Base-by-base conservation (phyloP, 2,329 filamentous ascomycete genomes). In the Fusarium virguliforme region DNA sequence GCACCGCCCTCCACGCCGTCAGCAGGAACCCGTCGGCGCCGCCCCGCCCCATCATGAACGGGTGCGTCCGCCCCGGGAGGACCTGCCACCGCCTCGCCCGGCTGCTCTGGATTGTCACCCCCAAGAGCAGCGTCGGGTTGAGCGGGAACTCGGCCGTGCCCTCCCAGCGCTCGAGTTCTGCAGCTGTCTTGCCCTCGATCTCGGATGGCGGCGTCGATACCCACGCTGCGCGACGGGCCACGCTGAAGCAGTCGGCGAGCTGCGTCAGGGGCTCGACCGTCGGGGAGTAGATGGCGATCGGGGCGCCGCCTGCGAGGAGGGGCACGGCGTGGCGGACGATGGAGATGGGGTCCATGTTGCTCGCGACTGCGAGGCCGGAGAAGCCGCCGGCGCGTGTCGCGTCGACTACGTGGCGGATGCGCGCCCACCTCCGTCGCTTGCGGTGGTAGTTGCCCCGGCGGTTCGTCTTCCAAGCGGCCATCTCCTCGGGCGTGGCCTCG, bases 21-120 rank as follows among this genome's bases (percentile, higher is more conserved):
- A 98, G 94, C 4, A 99, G 79, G 79, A 94, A 99, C 0, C 96
- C 96, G 77, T 98, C 95, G 0, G 94, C 90, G 1, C 95, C 95
- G 22, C 96, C 96, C 41, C 89, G 88, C 38, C 90, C 90, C 65
- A 93, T 97, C 96, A 99, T 99, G 61, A 97, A 81, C 7, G 96
- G 96, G 83, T 99, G 96, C 58, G 96, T 98, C 60, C 96, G 85
- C 1, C 94, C 93, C 0, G 96, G 96, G 51, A 99, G 81, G 2
- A 98, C 95, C 83, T 99, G 96, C 93, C 94, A 98, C 59, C 89
- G 86, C 68, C 92, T 87, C 6, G 92, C 91, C 13, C 94, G 87
- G 53, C 91, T 93, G 3, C 91, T 96, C 82, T 98, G 95, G 59
- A 99, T 85, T 12, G 87, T 89, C 1, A 94, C 90, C 1, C 91